phyloP scores from a whole-genome alignment of 192 early-diverging fungal genomes.

The Coemansia furcata region DNA sequence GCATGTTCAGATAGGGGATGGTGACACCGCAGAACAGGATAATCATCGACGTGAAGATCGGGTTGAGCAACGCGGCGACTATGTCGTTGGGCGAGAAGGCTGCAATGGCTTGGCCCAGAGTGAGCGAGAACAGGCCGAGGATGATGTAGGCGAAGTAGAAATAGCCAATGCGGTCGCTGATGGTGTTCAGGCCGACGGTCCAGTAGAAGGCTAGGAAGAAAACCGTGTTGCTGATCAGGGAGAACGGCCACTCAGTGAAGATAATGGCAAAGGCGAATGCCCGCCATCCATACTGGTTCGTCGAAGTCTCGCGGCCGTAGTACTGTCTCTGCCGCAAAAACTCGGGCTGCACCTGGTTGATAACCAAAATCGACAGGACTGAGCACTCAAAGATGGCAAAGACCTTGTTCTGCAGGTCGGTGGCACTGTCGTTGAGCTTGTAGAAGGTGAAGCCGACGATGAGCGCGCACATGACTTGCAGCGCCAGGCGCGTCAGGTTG shows the following conservation, averaged over 20 bases:
- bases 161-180: conserved; percentile 55
- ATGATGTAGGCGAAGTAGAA: conserved; percentile 59
- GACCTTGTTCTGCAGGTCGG: conserved; percentile 61
- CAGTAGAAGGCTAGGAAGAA: conserved; percentile 63
- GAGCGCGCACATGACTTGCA: conserved; percentile 57
- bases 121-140: conserved; percentile 53
- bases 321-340: conserved; percentile 59
- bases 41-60: conserved; percentile 60
- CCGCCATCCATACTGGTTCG: conserved; percentile 63
- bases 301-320: conserved; percentile 62
- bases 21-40: conserved; percentile 64
- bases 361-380: conserved; percentile 57
- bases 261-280: conserved; percentile 63
- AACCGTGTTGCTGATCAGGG: conserved; percentile 54
- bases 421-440: conserved; percentile 55
- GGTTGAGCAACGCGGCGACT: conserved; percentile 61
- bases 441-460: conserved; percentile 71
- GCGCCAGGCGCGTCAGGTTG: conserved; percentile 63
- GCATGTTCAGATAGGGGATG: conserved; percentile 56
- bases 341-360: conserved; percentile 64
- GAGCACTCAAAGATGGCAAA: conserved; percentile 55
- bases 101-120: conserved; percentile 61
- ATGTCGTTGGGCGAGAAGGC: conserved; percentile 57
- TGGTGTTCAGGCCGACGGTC: conserved; percentile 56
- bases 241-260: conserved; percentile 62